Conservation (phyloP, 495 filamentous ascomycete species). For the Hyaloscypha hepaticicola region DNA sequence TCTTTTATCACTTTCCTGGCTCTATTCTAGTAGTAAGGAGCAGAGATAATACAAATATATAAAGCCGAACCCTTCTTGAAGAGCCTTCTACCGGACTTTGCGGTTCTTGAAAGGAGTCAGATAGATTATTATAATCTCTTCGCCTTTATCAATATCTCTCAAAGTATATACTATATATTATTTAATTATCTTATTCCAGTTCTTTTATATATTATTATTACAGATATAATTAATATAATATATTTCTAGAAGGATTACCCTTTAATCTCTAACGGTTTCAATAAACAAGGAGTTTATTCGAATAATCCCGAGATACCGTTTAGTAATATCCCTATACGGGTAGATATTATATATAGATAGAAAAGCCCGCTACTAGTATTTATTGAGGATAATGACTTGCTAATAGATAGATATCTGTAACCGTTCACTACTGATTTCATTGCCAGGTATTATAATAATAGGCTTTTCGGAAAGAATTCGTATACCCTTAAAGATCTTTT, state of each 20-base stretch:
- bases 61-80: slow-evolving; percentile 37
- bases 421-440: slow-evolving; percentile 2
- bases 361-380: slow-evolving; percentile 26
- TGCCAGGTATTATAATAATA: not conserved
- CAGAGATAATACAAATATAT: slow-evolving; percentile 37
- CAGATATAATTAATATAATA: slow-evolving; percentile 43
- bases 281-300: slow-evolving; percentile 35
- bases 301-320: slow-evolving; percentile 33
- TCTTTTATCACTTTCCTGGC: slow-evolving; percentile 34
- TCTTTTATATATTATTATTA: slow-evolving; percentile 36
- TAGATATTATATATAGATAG: slow-evolving; percentile 33
- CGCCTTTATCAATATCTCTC: slow-evolving; percentile 34
- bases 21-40: slow-evolving; percentile 32
- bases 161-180: slow-evolving; percentile 38
- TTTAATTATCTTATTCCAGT: slow-evolving; percentile 37
- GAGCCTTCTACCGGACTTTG: slow-evolving; percentile 22
- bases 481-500: slow-evolving; percentile 36
- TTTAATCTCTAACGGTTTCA: slow-evolving; percentile 19
- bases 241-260: slow-evolving; percentile 35
- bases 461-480: slow-evolving; percentile 35
- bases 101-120: slow-evolving; percentile 25
- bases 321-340: slow-evolving; percentile 5
- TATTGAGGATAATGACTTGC: slow-evolving; percentile 27
- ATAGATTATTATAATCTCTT: slow-evolving; percentile 41
- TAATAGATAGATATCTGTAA: slow-evolving; percentile 15